Evolutionary conservation across 1,284 basidiomycete genomes (phyloP).

Genomic region (Ustilago esculenta): DNA sequence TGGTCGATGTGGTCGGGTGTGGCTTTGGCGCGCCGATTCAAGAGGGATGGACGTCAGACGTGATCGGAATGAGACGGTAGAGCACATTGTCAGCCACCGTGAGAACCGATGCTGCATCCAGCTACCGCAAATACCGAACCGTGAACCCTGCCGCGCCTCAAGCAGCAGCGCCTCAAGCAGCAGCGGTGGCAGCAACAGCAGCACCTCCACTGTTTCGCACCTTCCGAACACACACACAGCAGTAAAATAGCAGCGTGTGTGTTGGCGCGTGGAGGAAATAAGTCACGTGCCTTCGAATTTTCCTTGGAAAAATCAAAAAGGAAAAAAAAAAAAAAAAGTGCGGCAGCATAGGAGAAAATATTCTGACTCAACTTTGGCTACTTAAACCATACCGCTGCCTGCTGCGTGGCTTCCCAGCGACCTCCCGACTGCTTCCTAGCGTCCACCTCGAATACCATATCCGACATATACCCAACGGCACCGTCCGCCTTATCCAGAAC

Average conservation of each 20-base stretch:
- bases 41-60: no score
- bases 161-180: not conserved
- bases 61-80: not conserved
- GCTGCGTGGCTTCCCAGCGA: not conserved
- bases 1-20: no score
- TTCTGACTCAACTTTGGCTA: not conserved
- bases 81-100: not conserved
- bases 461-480: constrained; percentile 24
- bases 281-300: constrained; percentile 24
- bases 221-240: not conserved
- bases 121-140: constrained; percentile 1
- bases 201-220: no score
- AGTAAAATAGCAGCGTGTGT: constrained; percentile 11
- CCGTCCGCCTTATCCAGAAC: no score
- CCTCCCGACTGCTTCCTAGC: constrained; percentile 28
- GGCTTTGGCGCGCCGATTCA: no score
- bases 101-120: not conserved
- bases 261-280: constrained; percentile 19
- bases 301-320: constrained; percentile 2
- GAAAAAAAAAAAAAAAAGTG: not conserved
- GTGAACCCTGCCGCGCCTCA: constrained; percentile 25
- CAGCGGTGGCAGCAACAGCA: no score
- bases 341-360: constrained; percentile 6
- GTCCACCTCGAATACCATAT: constrained; percentile 20
- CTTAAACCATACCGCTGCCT: constrained; percentile 4